Evolutionary conservation across 768 basidiomycete genomes (phyloP).

Genomic region (Boletus sp.): DNA sequence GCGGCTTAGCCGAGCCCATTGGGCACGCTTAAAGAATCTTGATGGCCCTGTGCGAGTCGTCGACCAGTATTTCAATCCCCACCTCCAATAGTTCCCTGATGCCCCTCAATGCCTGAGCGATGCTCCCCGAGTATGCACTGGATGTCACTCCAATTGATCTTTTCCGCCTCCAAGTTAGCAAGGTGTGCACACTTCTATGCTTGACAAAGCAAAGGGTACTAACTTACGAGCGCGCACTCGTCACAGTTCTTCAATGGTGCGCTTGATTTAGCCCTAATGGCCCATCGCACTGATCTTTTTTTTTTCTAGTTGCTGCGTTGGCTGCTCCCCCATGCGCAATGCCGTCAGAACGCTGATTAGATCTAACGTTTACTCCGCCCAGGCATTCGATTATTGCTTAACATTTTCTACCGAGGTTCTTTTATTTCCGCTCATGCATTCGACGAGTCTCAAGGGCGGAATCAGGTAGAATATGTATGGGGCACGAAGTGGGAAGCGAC

Average conservation of each 20-base stretch:
- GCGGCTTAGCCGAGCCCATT: too few species aligned
- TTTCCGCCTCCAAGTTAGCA: slow-evolving; percentile 14
- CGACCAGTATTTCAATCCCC: too few species aligned
- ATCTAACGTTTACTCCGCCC: not conserved
- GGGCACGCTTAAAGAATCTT: too few species aligned
- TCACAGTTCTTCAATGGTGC: slow-evolving; percentile 18
- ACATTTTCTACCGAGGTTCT: slow-evolving; percentile 23
- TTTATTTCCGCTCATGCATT: not conserved
- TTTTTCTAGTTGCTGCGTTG: slow-evolving; percentile 16
- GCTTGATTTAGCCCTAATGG: not conserved
- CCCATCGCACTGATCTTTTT: not conserved
- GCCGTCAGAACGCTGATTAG: not conserved
- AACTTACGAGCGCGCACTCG: not conserved
- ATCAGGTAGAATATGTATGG: slow-evolving; percentile 25
- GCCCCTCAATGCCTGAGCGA: not conserved
- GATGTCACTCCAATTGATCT: slow-evolving; percentile 3
- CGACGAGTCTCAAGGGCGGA: not conserved
- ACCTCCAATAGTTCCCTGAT: not conserved
- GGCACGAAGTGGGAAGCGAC: slow-evolving; percentile 18
- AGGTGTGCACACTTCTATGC: slow-evolving; percentile 5
- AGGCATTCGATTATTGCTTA: slow-evolving; percentile 25
- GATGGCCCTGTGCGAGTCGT: too few species aligned
- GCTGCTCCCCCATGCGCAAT: slow-evolving; percentile 11
- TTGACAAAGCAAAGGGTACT: not conserved
- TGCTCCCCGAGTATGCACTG: slow-evolving; percentile 2